Conservation (phyloP, 1,139 yeast genomes). For the Saccharomyces hybrid region DNA sequence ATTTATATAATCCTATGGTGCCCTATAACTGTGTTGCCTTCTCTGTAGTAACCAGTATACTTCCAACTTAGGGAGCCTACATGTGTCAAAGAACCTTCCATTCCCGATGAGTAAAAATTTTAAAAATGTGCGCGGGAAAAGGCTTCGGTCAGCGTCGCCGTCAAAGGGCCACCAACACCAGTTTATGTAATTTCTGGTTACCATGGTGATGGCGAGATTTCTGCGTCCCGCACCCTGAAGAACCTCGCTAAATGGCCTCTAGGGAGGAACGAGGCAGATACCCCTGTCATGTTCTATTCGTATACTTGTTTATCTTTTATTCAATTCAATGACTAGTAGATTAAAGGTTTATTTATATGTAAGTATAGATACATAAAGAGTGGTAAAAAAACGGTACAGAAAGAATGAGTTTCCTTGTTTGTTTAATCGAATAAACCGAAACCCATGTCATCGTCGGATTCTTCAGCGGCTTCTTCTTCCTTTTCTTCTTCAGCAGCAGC, state of each 20-base stretch:
- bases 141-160: not conserved
- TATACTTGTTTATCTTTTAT: not conserved
- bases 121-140: slow-evolving; percentile 1
- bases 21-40: not conserved
- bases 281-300: not conserved
- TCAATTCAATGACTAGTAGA: not conserved
- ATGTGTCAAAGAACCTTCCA: slow-evolving; percentile 1
- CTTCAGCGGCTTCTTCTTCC: slow-evolving; percentile 41
- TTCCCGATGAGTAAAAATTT: not conserved
- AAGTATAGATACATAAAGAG: not conserved
- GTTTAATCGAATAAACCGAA: slow-evolving; percentile 61
- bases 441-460: slow-evolving; percentile 82
- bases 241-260: not conserved
- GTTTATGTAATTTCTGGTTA: not conserved
- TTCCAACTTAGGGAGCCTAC: not conserved
- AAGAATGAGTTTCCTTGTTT: not conserved
- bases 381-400: not conserved
- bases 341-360: not conserved
- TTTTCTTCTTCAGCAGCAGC: slow-evolving; percentile 51
- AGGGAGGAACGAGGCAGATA: not conserved
- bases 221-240: not conserved
- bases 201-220: not conserved
- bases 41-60: not conserved
- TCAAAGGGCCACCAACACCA: not conserved
- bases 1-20: not conserved